Conservation (phyloP, 2,329 filamentous ascomycete genomes). For the Pseudocercospora crystallina region DNA sequence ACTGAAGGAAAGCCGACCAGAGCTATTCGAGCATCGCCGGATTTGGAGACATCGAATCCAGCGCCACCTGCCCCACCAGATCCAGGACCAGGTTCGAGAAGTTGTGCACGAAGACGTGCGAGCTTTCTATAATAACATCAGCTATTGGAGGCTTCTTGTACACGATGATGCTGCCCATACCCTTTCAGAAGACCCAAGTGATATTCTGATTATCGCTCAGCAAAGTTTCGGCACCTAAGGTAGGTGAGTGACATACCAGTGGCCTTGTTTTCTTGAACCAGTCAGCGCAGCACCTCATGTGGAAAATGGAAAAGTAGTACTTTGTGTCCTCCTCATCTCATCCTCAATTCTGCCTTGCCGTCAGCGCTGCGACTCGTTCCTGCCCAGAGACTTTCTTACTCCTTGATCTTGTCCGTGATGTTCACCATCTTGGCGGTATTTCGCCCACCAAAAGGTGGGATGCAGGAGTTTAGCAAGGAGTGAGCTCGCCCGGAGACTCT, state of each 20-base stretch:
- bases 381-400: slow-evolving; percentile 58
- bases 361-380: slow-evolving; percentile 9
- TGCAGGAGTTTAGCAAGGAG: too few relatives aligned
- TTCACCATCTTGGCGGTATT: slow-evolving; percentile 74
- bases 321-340: slow-evolving; percentile 99
- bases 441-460: too few relatives aligned
- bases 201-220: slow-evolving; percentile 69
- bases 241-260: slow-evolving; percentile 66
- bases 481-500: too few relatives aligned
- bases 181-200: slow-evolving; percentile 97
- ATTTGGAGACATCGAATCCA: slow-evolving; percentile 89
- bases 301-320: slow-evolving; percentile 54
- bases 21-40: slow-evolving; percentile 92
- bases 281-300: slow-evolving; percentile 34
- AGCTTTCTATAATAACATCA: slow-evolving; percentile 69
- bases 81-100: slow-evolving; percentile 84
- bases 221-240: slow-evolving; percentile 10
- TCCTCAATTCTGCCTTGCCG: slow-evolving; percentile 81
- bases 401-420: slow-evolving; percentile 99
- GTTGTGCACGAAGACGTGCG: slow-evolving; percentile 86
- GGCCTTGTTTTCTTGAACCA: slow-evolving; percentile 84
- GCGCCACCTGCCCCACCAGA: slow-evolving; percentile 74
- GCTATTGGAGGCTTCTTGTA: neutral
- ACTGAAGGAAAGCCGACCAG: slow-evolving; percentile 98
- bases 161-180: slow-evolving; percentile 50